A percentile compares a stretch with the other conserved stretches of the same genome.
Evolutionary conservation across 1,284 basidiomycete genomes (phyloP).

Genomic region (Apiotrichum montevideense): DNA sequence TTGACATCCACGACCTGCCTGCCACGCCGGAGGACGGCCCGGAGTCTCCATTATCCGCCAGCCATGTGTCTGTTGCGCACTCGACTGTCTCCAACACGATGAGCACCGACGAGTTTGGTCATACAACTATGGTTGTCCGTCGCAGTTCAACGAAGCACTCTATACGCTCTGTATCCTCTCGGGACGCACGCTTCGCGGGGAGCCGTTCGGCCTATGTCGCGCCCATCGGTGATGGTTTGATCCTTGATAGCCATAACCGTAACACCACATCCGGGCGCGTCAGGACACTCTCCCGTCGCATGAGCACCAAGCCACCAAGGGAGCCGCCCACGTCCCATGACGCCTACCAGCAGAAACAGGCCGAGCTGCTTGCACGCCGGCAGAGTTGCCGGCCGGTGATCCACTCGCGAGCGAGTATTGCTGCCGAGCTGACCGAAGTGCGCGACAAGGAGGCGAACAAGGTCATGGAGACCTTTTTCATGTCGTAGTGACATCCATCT

Average conservation of each 20-base stretch:
- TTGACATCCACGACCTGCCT: neutral
- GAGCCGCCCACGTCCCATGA: constrained; percentile 35
- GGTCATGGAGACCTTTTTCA: constrained; percentile 41
- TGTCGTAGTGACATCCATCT: constrained; percentile 18
- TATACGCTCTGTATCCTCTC: neutral
- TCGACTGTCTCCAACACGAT: too few relatives aligned
- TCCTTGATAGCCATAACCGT: neutral
- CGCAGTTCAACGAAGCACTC: neutral
- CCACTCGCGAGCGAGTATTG: constrained; percentile 28
- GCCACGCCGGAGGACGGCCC: neutral
- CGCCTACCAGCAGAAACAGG: constrained; percentile 27
- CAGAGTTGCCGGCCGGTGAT: constrained; percentile 26
- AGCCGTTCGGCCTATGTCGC: constrained; percentile 1
- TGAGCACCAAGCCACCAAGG: constrained; percentile 14
- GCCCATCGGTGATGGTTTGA: constrained; percentile 5
- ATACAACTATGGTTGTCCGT: neutral
- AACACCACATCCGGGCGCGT: neutral
- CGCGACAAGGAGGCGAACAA: constrained; percentile 30
- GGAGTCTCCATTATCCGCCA: neutral
- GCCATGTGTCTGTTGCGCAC: too few relatives aligned
- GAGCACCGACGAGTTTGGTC: too few relatives aligned
- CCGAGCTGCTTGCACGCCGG: constrained; percentile 23
- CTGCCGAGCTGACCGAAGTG: constrained; percentile 27
- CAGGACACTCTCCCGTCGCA: constrained; percentile 11
- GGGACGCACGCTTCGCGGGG: constrained; percentile 3